Conservation (phyloP, 768 basidiomycete species). For the Termitomyces sp. region DNA sequence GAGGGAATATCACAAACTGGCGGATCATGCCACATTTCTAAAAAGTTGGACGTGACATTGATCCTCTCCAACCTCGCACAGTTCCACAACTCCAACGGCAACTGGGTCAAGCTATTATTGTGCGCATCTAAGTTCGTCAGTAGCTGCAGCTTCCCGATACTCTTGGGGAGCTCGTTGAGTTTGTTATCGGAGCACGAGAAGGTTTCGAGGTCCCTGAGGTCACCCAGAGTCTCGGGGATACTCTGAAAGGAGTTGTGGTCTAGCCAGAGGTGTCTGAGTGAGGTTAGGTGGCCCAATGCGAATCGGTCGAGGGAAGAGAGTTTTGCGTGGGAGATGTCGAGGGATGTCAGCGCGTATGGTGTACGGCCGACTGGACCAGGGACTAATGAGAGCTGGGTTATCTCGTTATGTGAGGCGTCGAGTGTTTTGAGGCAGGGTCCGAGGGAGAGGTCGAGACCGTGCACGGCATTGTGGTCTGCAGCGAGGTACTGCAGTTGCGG, state of each 20-base stretch:
- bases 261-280: slow-evolving; percentile 65
- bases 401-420: slow-evolving; percentile 83
- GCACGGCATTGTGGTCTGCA: slow-evolving; percentile 80
- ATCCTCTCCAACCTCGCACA: slow-evolving; percentile 67
- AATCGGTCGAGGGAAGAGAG: slow-evolving; percentile 77
- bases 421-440: slow-evolving; percentile 61
- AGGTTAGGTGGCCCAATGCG: slow-evolving; percentile 64
- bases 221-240: slow-evolving; percentile 79
- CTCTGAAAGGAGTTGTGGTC: slow-evolving; percentile 84
- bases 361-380: slow-evolving; percentile 37
- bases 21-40: slow-evolving; percentile 68
- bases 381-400: slow-evolving; percentile 67
- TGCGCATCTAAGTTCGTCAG: slow-evolving; percentile 81
- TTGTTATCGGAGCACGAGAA: slow-evolving; percentile 92
- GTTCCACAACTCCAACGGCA: slow-evolving; percentile 79
- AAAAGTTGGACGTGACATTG: slow-evolving; percentile 86
- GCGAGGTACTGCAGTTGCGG: slow-evolving; percentile 62
- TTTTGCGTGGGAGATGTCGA: slow-evolving; percentile 87
- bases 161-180: slow-evolving; percentile 66
- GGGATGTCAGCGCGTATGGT: slow-evolving; percentile 59
- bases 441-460: slow-evolving; percentile 72
- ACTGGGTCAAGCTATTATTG: slow-evolving; percentile 78
- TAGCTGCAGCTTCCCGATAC: slow-evolving; percentile 70
- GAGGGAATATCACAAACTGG: slow-evolving; percentile 19
- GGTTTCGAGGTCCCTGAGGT: slow-evolving; percentile 59